Conservation (phyloP, 306 rosid species). For the Quercus cerris region DNA sequence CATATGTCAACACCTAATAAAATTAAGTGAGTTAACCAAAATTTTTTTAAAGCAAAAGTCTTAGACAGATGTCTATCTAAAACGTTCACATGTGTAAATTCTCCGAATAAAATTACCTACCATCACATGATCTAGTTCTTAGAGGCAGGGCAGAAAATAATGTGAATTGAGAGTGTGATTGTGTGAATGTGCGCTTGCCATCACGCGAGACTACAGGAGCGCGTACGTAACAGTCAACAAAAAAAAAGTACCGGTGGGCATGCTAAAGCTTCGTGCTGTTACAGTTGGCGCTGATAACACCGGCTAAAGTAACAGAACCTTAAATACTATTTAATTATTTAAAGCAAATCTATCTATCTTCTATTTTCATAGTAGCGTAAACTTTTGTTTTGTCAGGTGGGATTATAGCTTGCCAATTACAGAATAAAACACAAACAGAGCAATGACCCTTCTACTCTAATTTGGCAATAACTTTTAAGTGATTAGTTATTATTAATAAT, state of each 20-base stretch:
- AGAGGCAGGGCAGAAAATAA: not conserved
- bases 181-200: not conserved
- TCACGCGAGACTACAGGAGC: not conserved
- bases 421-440: too few species aligned
- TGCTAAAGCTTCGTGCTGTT: not conserved
- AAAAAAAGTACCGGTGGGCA: not conserved
- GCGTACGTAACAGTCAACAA: not conserved
- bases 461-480: too few species aligned
- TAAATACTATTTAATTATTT: not conserved
- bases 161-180: not conserved
- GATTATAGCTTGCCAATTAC: too few species aligned
- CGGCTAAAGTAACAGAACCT: not conserved
- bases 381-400: too few species aligned
- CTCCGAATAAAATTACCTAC: too few species aligned
- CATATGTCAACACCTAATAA: accelerated
- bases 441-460: too few species aligned
- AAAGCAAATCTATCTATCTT: not conserved
- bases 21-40: too few species aligned
- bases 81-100: too few species aligned
- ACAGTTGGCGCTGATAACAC: not conserved
- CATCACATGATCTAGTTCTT: too few species aligned
- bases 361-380: not conserved
- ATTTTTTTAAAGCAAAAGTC: too few species aligned
- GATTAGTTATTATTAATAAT: too few species aligned
- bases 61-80: too few species aligned